Evolutionary conservation across 2,329 filamentous ascomycete genomes (phyloP).

Genomic region (Botryotinia globosa): DNA sequence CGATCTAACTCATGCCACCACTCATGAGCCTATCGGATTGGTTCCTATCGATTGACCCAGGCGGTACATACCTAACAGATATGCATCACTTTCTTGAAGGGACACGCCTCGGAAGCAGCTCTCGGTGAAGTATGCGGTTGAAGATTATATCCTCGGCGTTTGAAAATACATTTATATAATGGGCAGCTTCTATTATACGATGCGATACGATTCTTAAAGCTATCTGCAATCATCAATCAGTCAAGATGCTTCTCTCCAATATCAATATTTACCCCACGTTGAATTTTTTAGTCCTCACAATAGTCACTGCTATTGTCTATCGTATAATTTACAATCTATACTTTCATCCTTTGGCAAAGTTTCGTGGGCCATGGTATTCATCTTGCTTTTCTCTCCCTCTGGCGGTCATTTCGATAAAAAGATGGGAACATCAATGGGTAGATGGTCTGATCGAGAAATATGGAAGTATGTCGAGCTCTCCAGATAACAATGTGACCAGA

Average conservation of each 20-base stretch:
- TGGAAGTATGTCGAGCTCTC: background rate
- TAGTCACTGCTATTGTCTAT: background rate
- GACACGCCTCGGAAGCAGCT: background rate
- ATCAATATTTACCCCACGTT: background rate
- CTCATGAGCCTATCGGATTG: background rate
- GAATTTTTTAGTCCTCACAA: background rate
- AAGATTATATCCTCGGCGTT: background rate
- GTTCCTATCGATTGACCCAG: background rate
- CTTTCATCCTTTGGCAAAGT: slow-evolving; percentile 22
- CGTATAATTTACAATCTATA: slow-evolving; percentile 23
- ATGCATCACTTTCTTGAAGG: background rate
- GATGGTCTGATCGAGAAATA: background rate
- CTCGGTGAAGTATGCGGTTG: background rate
- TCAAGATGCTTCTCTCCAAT: background rate
- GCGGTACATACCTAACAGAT: background rate
- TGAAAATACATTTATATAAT: background rate
- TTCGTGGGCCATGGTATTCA: slow-evolving; percentile 22
- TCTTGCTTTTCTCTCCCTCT: slow-evolving; percentile 4
- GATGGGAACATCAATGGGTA: slow-evolving; percentile 1
- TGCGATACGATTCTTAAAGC: background rate
- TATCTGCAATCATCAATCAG: background rate
- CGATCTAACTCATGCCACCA: background rate
- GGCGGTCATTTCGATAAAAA: background rate
- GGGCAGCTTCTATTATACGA: background rate
- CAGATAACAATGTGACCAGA: too few relatives aligned